phyloP scores from a whole-genome alignment of 2,329 filamentous ascomycete genomes.

The Ambrosiella beaveri region DNA sequence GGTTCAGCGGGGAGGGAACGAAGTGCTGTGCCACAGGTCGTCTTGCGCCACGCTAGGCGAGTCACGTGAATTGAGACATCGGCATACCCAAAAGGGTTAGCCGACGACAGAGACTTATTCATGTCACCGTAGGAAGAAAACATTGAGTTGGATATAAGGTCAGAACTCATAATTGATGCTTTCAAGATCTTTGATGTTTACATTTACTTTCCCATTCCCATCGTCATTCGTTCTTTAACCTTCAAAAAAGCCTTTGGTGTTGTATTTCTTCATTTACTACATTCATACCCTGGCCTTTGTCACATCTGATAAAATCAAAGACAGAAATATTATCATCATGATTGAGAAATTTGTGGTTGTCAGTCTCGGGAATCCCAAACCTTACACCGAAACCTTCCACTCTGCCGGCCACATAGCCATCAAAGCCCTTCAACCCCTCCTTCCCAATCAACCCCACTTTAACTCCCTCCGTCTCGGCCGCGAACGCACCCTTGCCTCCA shows the following conservation, averaged over 20 bases:
- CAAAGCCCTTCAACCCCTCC: slow-evolving; percentile 18
- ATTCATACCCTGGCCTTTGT: too few species aligned
- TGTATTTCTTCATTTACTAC: too few species aligned
- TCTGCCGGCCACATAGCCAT: not conserved
- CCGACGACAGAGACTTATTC: too few species aligned
- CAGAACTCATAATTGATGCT: too few species aligned
- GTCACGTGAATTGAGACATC: not conserved
- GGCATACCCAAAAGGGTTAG: too few species aligned
- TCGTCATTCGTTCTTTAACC: not conserved
- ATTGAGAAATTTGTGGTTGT: slow-evolving; percentile 2
- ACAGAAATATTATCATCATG: slow-evolving; percentile 17
- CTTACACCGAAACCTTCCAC: not conserved
- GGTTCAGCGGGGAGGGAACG: not conserved
- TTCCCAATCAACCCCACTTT: slow-evolving; percentile 31
- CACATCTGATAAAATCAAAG: too few species aligned
- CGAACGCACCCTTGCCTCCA: slow-evolving; percentile 31
- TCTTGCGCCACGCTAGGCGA: slow-evolving; percentile 11
- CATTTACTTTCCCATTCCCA: too few species aligned
- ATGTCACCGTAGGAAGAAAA: too few species aligned
- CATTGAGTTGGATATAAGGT: too few species aligned
- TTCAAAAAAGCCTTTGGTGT: too few species aligned
- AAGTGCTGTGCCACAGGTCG: not conserved
- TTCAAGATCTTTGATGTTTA: too few species aligned
- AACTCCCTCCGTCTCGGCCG: slow-evolving; percentile 29
- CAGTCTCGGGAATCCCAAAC: not conserved